Evolutionary conservation across 2,329 filamentous ascomycete genomes (phyloP), one percentile per base, ranked within the genome.

Genomic region (Ampelomyces quisqualis): DNA sequence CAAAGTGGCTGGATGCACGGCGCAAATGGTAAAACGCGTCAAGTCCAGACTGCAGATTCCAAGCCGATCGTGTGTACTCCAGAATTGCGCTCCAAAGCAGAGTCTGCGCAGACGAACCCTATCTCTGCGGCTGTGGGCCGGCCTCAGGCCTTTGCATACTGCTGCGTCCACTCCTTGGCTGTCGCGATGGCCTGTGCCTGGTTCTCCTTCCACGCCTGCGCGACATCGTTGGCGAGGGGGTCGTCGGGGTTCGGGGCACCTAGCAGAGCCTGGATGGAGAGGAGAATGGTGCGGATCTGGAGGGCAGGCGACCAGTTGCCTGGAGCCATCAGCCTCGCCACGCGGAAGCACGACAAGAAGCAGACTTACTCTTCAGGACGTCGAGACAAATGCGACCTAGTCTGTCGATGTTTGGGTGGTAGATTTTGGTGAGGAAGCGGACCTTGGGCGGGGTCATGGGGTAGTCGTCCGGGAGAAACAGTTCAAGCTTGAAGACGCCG

Each of bases 361-460:
- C 2, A 29, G n/a, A 54, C 53, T 41, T 75, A 95, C 93, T 95
- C 77, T 98, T 98, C 43, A 98, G 74, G 22, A 98, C 93, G 67
- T 98, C 93, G 34, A 98, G 75, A 67, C 94, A 98, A 72, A 98
- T 98, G 46, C 93, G 86, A 46, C 93, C 93, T 2, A 98, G 82
- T 72, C 94, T 94, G 70, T 98, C 93, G 58, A 98, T 96, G 69
- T 98, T 98, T 37, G 93, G 93, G 70, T 98, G 94, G 73, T 97
- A 98, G 70, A 98, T 97, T 74, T 95, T 96, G 59, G 94, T 98
- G 36, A 98, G 78, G 73, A 98, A 98, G 40, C 93, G 88, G 65
- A 98, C 96, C 77, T 96, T 96, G 31, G 93, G 93, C 38, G 93
- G 91, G 22, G 90, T 95, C 93, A 98, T 98, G 28, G 93, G 93